Evolutionary conservation across 176 grass and related monocot species (phyloP).

Genomic region (Triticum aestivum): DNA sequence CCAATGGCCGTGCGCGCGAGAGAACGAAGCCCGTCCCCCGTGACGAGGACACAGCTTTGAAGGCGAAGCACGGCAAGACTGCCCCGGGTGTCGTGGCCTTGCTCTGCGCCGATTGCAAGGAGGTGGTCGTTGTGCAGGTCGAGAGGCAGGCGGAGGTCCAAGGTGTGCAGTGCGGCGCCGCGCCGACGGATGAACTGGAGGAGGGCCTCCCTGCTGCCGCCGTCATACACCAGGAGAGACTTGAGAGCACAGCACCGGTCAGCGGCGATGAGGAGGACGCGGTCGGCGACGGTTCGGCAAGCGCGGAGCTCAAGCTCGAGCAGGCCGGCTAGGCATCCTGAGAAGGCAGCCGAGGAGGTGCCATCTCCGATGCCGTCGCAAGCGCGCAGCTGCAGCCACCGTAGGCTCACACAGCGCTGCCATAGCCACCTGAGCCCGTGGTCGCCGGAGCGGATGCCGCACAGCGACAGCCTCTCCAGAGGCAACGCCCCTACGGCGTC

Average conservation of each 20-base stretch:
- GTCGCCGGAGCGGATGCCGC: conserved; percentile 63
- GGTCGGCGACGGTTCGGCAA: conserved; percentile 77
- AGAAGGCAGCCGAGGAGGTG: conserved; percentile 42
- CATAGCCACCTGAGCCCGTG: conserved; percentile 74
- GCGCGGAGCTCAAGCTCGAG: conserved; percentile 79
- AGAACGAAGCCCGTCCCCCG: conserved; percentile 82
- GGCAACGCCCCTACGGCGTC: conserved; percentile 24
- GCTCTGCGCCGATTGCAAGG: conserved; percentile 49
- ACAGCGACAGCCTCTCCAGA: conserved; percentile 68
- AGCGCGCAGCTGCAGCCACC: conserved; percentile 76
- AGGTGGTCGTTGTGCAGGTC: conserved; percentile 95
- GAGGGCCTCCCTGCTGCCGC: conserved; percentile 73
- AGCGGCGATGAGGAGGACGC: conserved; percentile 70
- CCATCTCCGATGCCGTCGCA: conserved; percentile 80
- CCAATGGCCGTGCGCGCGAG: conserved; percentile 59
- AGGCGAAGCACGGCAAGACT: conserved; percentile 60
- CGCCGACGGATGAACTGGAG: conserved; percentile 78
- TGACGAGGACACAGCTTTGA: conserved; percentile 89
- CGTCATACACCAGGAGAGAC: conserved; percentile 83
- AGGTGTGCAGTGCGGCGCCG: conserved; percentile 48
- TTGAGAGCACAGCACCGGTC: conserved; percentile 57
- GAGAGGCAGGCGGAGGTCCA: conserved; percentile 90
- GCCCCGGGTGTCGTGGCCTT: neutral
- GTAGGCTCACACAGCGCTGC: conserved; percentile 54
- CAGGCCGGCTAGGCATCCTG: conserved; percentile 45